Percentiles rank a stretch among this genome's conserved stretches.
phyloP scores from a whole-genome alignment of 176 grass and related monocot genomes.

The Echinochloa phyllopogon region DNA sequence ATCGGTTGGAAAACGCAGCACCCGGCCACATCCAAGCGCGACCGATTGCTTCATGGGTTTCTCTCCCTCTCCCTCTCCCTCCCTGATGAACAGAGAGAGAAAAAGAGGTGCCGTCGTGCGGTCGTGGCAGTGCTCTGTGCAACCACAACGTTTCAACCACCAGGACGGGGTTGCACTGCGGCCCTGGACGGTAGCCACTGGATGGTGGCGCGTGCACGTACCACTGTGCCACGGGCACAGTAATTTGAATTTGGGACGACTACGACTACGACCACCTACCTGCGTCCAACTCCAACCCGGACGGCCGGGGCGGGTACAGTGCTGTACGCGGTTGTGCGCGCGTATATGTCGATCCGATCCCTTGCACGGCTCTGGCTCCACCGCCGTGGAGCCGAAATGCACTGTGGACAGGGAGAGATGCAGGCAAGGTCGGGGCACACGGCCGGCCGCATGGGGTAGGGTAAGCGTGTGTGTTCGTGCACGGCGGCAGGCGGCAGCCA shows the following conservation, averaged over 20 bases:
- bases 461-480: neutral
- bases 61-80: neutral
- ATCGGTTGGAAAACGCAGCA: slow-evolving; percentile 8
- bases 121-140: neutral
- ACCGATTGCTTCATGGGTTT: neutral
- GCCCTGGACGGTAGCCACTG: neutral
- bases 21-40: neutral
- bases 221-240: neutral
- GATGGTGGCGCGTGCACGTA: neutral
- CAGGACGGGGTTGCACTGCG: neutral
- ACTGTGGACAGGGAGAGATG: neutral
- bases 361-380: too few species aligned
- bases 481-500: slow-evolving; percentile 6
- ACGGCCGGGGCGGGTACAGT: neutral
- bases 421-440: neutral
- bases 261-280: neutral
- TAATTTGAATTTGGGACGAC: neutral
- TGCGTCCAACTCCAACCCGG: neutral
- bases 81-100: neutral
- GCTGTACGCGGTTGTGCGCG: too few species aligned
- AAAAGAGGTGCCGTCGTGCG: neutral
- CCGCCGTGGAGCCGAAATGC: neutral
- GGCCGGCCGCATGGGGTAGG: neutral
- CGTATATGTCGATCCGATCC: too few species aligned
- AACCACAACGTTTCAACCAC: slow-evolving; percentile 24